A percentile compares a stretch with the other conserved stretches of the same genome.
Evolutionary conservation across 2,329 filamentous ascomycete species (phyloP).

Genomic region (Penicillium sp.): DNA sequence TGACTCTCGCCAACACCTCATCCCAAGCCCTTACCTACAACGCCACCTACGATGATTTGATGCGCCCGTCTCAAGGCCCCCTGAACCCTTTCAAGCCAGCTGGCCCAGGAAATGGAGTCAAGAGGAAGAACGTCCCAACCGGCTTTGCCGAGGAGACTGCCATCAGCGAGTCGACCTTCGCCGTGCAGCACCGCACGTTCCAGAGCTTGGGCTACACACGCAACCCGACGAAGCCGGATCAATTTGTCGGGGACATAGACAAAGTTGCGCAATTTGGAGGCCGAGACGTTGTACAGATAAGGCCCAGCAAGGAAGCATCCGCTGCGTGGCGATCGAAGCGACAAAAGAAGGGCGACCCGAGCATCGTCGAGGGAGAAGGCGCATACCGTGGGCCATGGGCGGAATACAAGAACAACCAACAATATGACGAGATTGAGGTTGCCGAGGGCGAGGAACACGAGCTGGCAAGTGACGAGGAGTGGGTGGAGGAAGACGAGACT

Average conservation of each 20-base stretch:
- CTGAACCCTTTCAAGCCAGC: constrained; percentile 70
- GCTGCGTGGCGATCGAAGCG: constrained; percentile 66
- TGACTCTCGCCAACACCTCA: constrained; percentile 50
- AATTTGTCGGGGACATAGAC: constrained; percentile 48
- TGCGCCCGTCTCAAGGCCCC: constrained; percentile 62
- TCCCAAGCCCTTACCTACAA: constrained; percentile 51
- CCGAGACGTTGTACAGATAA: constrained; percentile 51
- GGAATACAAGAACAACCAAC: constrained; percentile 69
- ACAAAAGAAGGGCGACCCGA: constrained; percentile 78
- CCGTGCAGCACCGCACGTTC: constrained; percentile 77
- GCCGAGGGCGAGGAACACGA: constrained; percentile 63
- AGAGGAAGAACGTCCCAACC: constrained; percentile 78
- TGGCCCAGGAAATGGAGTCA: constrained; percentile 50
- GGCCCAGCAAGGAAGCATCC: constrained; percentile 65
- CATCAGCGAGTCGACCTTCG: constrained; percentile 86
- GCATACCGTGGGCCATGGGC: constrained; percentile 97
- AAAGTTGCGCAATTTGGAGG: constrained; percentile 45
- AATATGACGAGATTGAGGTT: constrained; percentile 62
- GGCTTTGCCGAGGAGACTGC: constrained; percentile 83
- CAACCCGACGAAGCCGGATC: constrained; percentile 43
- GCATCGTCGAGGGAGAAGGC: constrained; percentile 77
- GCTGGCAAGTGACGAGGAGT: constrained; percentile 73
- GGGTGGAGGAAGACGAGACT: constrained; percentile 58
- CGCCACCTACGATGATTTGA: constrained; percentile 66
- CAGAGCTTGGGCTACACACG: constrained; percentile 58